Conservation (phyloP, 345 rosid species). For the Ceriops tagal region DNA sequence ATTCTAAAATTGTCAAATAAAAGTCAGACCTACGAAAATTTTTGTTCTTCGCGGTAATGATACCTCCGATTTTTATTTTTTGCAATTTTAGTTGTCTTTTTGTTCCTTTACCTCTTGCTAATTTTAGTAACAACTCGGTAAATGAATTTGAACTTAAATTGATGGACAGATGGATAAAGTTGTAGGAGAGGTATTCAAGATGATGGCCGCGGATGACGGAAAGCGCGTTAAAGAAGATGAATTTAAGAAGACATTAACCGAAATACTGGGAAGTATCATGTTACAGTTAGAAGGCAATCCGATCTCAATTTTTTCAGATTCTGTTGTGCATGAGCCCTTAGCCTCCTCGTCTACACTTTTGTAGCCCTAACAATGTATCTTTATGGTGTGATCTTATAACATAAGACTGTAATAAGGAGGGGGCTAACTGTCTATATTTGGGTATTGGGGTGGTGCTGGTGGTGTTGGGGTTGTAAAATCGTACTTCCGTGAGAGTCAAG, state of each 20-base stretch:
- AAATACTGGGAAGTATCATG: constrained; percentile 78
- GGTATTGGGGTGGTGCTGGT: not conserved
- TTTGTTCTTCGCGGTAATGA: no score
- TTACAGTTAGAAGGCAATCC: constrained; percentile 73
- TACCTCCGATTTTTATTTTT: no score
- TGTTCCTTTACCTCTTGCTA: not conserved
- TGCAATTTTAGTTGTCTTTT: no score
- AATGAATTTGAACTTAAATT: not conserved
- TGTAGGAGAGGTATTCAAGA: constrained; percentile 46
- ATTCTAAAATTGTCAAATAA: no score
- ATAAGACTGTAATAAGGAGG: not conserved
- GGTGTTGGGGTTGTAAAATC: not conserved
- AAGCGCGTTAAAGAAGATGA: constrained; percentile 78
- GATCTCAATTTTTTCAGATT: constrained; percentile 61
- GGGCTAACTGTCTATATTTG: not conserved
- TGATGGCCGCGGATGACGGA: constrained; percentile 68
- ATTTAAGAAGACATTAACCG: constrained; percentile 66
- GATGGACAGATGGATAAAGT: constrained; percentile 62
- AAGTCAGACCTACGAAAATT: no score
- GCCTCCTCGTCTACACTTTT: constrained; percentile 51
- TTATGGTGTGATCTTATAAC: not conserved
- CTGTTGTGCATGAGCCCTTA: constrained; percentile 94
- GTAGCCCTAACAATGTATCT: constrained; percentile 24
- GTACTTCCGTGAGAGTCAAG: no score
- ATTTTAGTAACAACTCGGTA: not conserved